phyloP scores from a whole-genome alignment of 331 rosid species.

The Saraca asoca region DNA sequence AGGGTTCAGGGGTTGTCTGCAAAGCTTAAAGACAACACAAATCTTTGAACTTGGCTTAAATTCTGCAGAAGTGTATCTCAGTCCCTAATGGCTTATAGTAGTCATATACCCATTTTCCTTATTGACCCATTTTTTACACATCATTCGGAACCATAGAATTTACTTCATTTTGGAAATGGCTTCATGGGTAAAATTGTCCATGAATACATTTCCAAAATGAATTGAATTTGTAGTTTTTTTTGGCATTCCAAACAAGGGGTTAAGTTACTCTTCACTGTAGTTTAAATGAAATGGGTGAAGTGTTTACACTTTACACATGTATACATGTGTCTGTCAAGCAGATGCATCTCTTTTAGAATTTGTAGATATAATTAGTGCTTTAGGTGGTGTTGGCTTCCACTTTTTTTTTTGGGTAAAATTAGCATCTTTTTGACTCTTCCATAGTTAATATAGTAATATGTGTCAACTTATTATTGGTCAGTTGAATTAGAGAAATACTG shows the following conservation, averaged over 20 bases:
- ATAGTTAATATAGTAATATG: constrained; percentile 1
- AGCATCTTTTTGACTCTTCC: background rate
- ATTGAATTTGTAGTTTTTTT: too few relatives aligned
- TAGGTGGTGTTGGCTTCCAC: background rate
- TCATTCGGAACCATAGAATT: too few relatives aligned
- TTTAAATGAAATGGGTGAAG: background rate
- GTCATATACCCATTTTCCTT: background rate
- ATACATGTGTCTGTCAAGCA: background rate
- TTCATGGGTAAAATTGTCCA: too few relatives aligned
- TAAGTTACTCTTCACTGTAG: too few relatives aligned
- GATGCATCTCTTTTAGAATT: constrained; percentile 15
- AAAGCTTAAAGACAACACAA: constrained; percentile 4
- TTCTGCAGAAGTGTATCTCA: background rate
- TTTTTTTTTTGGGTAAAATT: background rate
- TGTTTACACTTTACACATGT: background rate
- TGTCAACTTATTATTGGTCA: background rate
- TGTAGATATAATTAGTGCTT: constrained; percentile 7
- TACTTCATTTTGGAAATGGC: too few relatives aligned
- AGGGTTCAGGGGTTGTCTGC: constrained; percentile 18
- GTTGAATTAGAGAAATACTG: background rate
- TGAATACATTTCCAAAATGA: too few relatives aligned
- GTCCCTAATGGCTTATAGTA: background rate
- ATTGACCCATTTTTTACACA: background rate
- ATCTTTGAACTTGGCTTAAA: background rate
- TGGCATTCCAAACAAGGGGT: too few relatives aligned